These are phyloP conservation scores for Cladobotryum protrusum DNA, from an alignment of 2,329 filamentous ascomycete genomes.

Conservation along the genomic window DNA sequence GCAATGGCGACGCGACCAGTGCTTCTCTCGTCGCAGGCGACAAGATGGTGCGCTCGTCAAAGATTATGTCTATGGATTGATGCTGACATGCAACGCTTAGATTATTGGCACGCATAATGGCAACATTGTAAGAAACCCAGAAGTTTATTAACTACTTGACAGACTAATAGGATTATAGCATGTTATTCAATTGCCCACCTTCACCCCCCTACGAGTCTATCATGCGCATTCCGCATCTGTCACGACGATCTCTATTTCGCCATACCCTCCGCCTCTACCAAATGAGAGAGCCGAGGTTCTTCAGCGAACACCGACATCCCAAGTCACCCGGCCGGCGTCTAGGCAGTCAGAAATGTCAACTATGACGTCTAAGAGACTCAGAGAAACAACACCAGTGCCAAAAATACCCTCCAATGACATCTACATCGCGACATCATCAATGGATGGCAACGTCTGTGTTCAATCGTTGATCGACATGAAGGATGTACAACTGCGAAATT, in stretches of 20 bases:
- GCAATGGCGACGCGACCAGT: constrained; percentile 92
- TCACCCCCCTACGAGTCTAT: constrained; percentile 78
- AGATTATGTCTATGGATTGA: neutral
- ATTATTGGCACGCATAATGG: constrained; percentile 94
- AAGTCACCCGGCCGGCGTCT: constrained; percentile 22
- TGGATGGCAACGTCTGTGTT: constrained; percentile 93
- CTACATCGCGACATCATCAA: constrained; percentile 86
- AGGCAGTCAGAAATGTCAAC: constrained; percentile 36
- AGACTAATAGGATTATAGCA: constrained; percentile 51
- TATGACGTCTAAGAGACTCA: constrained; percentile 44
- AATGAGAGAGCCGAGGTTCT: constrained; percentile 37
- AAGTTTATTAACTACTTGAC: neutral
- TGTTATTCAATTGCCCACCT: constrained; percentile 74
- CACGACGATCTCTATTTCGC: constrained; percentile 84
- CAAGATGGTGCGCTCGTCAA: constrained; percentile 69
- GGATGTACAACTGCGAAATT: constrained; percentile 88
- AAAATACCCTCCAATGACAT: constrained; percentile 83
- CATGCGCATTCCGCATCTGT: constrained; percentile 90
- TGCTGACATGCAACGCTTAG: constrained; percentile 40
- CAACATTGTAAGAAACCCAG: constrained; percentile 65
- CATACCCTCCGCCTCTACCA: constrained; percentile 58
- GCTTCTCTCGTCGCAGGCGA: constrained; percentile 85
- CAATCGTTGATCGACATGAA: constrained; percentile 80
- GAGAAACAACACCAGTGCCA: constrained; percentile 53
- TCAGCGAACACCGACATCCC: constrained; percentile 30